These are phyloP conservation scores for Aureobasidium musti DNA, from an alignment of 2,329 filamentous ascomycete species.

Conservation along the genomic window DNA sequence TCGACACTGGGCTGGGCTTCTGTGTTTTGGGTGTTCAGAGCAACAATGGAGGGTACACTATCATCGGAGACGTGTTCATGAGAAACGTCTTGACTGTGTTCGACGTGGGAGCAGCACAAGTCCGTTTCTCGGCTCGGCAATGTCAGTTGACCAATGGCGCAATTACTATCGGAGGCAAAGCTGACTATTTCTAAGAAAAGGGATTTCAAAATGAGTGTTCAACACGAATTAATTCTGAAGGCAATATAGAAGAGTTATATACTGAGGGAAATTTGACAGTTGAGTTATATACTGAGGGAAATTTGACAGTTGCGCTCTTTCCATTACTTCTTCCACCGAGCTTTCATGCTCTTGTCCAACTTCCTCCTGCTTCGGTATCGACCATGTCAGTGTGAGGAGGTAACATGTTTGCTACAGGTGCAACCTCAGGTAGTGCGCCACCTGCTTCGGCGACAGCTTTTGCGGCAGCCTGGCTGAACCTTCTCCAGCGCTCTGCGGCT, in stretches of 20 bases:
- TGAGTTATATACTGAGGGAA: slow-evolving; percentile 3
- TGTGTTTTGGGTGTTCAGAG: slow-evolving; percentile 43
- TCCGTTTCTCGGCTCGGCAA: slow-evolving; percentile 50
- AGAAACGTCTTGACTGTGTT: slow-evolving; percentile 56
- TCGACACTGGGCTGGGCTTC: slow-evolving; percentile 31
- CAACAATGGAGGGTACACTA: slow-evolving; percentile 40
- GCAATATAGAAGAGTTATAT: slow-evolving; percentile 3
- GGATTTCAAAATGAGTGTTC: not conserved
- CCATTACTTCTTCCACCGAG: not conserved
- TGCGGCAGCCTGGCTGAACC: slow-evolving; percentile 67
- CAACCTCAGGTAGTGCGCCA: slow-evolving; percentile 62
- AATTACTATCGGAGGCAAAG: not conserved
- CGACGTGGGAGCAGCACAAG: slow-evolving; percentile 51
- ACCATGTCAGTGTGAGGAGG: not conserved
- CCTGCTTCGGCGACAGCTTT: slow-evolving; percentile 70
- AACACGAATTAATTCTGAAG: not conserved
- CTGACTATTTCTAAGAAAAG: not conserved
- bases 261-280: not conserved
- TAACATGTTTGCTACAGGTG: slow-evolving; percentile 28
- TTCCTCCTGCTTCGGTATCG: not conserved
- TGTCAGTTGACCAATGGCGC: slow-evolving; percentile 29
- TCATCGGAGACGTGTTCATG: slow-evolving; percentile 53
- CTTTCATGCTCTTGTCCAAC: not conserved
- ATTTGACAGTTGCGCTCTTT: not conserved
- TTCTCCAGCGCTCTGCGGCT: slow-evolving; percentile 71